Conservation (phyloP, 2,329 filamentous ascomycete genomes). For the Fusarium metavorans region DNA sequence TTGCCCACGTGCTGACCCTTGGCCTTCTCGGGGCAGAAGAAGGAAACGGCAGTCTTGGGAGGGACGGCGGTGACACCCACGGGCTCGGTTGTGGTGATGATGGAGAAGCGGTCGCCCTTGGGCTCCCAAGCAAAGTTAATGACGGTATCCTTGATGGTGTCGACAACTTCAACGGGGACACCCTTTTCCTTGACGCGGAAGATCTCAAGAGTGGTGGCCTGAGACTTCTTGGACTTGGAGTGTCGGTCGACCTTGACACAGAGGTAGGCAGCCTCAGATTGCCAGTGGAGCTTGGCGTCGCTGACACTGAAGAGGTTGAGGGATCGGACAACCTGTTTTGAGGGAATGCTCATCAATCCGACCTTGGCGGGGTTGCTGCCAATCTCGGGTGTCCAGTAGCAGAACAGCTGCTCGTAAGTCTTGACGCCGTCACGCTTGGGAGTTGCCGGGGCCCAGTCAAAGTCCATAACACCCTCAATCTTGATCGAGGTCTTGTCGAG, state of each 20-base stretch:
- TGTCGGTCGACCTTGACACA: slow-evolving; percentile 99
- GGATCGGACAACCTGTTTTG: slow-evolving; percentile 92
- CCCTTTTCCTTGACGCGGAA: slow-evolving; percentile 98
- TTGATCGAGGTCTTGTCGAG: slow-evolving; percentile 94
- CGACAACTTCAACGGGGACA: slow-evolving; percentile 96
- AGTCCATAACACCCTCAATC: slow-evolving; percentile 96
- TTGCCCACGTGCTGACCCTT: slow-evolving; percentile 87
- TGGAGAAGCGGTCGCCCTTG: slow-evolving; percentile 95
- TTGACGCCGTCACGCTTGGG: slow-evolving; percentile 87
- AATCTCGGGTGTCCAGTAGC: slow-evolving; percentile 98
- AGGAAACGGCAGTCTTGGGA: slow-evolving; percentile 93
- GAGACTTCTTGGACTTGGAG: slow-evolving; percentile 98
- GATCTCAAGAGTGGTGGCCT: slow-evolving; percentile 97
- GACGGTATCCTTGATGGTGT: slow-evolving; percentile 97
- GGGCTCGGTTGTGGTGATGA: slow-evolving; percentile 94
- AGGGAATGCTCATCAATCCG: slow-evolving; percentile 93
- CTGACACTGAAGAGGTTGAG: slow-evolving; percentile 98
- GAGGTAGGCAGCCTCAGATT: slow-evolving; percentile 92
- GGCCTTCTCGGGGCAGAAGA: slow-evolving; percentile 96
- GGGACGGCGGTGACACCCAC: slow-evolving; percentile 82
- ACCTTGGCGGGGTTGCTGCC: slow-evolving; percentile 98
- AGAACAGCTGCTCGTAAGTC: slow-evolving; percentile 94
- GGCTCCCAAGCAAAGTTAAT: slow-evolving; percentile 99
- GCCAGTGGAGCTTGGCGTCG: slow-evolving; percentile 98
- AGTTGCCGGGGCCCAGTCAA: slow-evolving; percentile 94